A percentile compares a stretch with the other conserved stretches of the same genome.
phyloP scores from a whole-genome alignment of 805 yeast species.

The Grigorovia yakushimaensis region DNA sequence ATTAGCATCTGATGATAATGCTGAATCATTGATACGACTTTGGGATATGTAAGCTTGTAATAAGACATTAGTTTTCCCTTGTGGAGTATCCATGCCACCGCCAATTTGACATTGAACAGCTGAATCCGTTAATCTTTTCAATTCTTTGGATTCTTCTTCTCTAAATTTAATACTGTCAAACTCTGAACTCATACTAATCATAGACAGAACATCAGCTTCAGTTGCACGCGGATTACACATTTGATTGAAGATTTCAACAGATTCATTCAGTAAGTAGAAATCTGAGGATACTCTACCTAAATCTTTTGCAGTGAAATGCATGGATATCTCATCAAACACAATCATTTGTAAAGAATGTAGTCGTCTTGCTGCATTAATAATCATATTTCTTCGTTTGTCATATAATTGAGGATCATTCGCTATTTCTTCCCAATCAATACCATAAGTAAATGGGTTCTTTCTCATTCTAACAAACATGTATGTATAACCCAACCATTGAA shows the following conservation, averaged over 20 bases:
- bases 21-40: constrained; percentile 62
- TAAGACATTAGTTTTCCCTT: constrained; percentile 78
- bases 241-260: constrained; percentile 82
- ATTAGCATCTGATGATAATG: constrained; percentile 75
- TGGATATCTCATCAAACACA: constrained; percentile 76
- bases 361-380: constrained; percentile 68
- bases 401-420: constrained; percentile 73
- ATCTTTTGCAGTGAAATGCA: constrained; percentile 75
- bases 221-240: constrained; percentile 76
- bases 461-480: constrained; percentile 91
- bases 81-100: constrained; percentile 62
- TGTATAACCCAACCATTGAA: constrained; percentile 96
- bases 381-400: constrained; percentile 64
- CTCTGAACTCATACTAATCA: constrained; percentile 87
- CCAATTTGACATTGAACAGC: constrained; percentile 75
- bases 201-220: constrained; percentile 83
- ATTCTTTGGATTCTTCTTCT: constrained; percentile 75
- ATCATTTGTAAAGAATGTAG: constrained; percentile 90
- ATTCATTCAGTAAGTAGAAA: constrained; percentile 73
- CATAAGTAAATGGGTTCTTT: constrained; percentile 87
- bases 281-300: constrained; percentile 92
- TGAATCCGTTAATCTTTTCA: constrained; percentile 48
- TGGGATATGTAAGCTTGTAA: constrained; percentile 83
- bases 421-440: constrained; percentile 79
- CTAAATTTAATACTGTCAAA: constrained; percentile 84